phyloP scores from a whole-genome alignment of 306 rosid species.

The Vicia sativa region DNA sequence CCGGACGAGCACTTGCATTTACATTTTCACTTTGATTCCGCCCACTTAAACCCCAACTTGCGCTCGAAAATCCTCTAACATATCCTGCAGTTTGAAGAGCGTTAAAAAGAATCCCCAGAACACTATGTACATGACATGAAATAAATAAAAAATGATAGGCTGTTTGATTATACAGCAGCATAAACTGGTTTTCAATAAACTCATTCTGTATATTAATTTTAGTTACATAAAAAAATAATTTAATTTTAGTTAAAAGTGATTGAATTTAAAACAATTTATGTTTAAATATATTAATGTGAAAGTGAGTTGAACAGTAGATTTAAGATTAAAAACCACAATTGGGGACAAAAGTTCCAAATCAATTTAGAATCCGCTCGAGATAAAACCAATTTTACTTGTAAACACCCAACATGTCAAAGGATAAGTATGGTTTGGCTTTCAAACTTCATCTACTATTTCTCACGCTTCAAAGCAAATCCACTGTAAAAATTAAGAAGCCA shows the following conservation, averaged over 20 bases:
- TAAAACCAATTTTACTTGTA: not conserved
- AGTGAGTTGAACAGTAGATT: not conserved
- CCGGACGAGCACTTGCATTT: conserved; percentile 28
- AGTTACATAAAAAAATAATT: too few species aligned
- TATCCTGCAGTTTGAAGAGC: conserved; percentile 40
- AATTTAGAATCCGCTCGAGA: not conserved
- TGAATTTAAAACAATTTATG: not conserved
- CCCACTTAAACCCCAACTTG: conserved; percentile 11
- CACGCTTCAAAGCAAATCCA: not conserved
- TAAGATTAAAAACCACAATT: not conserved
- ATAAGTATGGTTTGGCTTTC: too few species aligned
- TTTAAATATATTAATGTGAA: too few species aligned
- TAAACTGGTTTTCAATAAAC: not conserved
- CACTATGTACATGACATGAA: conserved; percentile 14
- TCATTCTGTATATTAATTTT: not conserved
- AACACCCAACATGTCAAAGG: not conserved
- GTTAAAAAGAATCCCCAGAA: conserved; percentile 20
- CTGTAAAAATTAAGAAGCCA: too few species aligned
- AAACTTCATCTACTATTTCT: not conserved
- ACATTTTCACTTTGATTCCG: conserved; percentile 24
- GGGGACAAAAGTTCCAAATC: not conserved
- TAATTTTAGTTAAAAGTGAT: not conserved
- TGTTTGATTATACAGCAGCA: not conserved
- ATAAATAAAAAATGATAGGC: not conserved
- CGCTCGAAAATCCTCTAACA: conserved; percentile 43